Base-by-base conservation (phyloP, 192 early-diverging fungal species). In the Gryganskiella cystojenkinii region DNA sequence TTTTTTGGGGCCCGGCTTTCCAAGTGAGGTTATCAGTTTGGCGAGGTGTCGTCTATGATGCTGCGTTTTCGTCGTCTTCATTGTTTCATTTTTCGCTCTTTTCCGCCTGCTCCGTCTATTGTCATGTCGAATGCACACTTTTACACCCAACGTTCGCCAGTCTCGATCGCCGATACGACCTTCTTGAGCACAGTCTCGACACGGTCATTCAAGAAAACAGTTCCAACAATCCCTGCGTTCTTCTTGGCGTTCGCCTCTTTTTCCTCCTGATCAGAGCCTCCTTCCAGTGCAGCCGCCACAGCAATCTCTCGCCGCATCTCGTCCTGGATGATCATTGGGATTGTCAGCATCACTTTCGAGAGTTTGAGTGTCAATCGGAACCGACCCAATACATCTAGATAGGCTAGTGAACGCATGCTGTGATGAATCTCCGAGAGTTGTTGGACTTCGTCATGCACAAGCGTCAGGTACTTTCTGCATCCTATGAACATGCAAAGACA, bases 361-460 rank as follows among this genome's bases (percentile, higher is more conserved):
- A 89, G 63, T 35, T 82, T 85, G 35, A 89, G 71, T 1, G 85
- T 85, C 54, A 89, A 33, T 19, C 85, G 79, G 52, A 89, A 78
- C 25, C 87, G 82, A 27, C 87, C 71, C 67, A 86, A 78, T 15
- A 89, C 70, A 49, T 85, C 85, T 43, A 89, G 82, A 40, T 87
- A 89, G 11, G 85, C 85, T 34, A 89, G 61, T 6, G 79, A 68
- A 17, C 87, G 79, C 57, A 89, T 62, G 59, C 84, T 75, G 45
- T 89, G 85, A 64, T 89, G 85, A 37, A 86, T 61, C 19, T 89
- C 87, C 7, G 85, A 86, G 13, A 89, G 58, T 24, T 83, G 81
- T 50, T 87, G 83, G 1, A 89, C 67, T 28, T 89, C 84, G 62
- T 85, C 86, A 53, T 86, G 87, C 2, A 87, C 82, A 30, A 89